A percentile compares a stretch with the other conserved stretches of the same genome.
Conservation (phyloP, 2,329 filamentous ascomycete genomes). For the Metarhizium brunneum region DNA sequence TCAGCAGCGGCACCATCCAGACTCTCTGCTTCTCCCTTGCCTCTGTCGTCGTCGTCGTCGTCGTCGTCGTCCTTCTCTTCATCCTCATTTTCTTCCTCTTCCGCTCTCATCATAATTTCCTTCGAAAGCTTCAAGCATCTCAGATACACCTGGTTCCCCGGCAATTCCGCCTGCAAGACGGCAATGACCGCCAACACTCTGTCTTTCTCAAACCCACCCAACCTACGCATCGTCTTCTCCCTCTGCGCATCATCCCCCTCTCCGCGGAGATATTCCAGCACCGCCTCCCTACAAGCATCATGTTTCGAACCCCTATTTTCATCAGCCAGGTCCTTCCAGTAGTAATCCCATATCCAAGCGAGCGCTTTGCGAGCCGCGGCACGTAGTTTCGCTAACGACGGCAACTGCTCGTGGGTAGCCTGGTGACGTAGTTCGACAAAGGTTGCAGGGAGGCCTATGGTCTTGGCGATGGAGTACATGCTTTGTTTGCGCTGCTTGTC, state of each 20-base stretch:
- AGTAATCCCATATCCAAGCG: slow-evolving; percentile 81
- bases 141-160: slow-evolving; percentile 33
- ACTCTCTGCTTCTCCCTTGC: too few species aligned
- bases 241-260: slow-evolving; percentile 20
- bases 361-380: slow-evolving; percentile 61
- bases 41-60: slow-evolving; percentile 2
- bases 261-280: slow-evolving; percentile 30
- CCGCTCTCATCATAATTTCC: slow-evolving; percentile 25
- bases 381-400: slow-evolving; percentile 63
- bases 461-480: slow-evolving; percentile 65
- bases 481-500: slow-evolving; percentile 57
- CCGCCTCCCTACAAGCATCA: slow-evolving; percentile 22
- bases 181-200: slow-evolving; percentile 27
- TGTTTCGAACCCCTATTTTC: slow-evolving; percentile 6
- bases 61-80: slow-evolving; percentile 5
- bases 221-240: slow-evolving; percentile 16
- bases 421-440: slow-evolving; percentile 88
- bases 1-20: too few species aligned
- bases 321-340: slow-evolving; percentile 55
- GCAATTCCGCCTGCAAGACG: slow-evolving; percentile 28
- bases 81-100: slow-evolving; percentile 4
- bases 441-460: slow-evolving; percentile 59
- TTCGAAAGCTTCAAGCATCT: slow-evolving; percentile 34
- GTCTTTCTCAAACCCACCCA: slow-evolving; percentile 27
- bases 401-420: slow-evolving; percentile 81